These are phyloP conservation scores for Perkinsus chesapeaki DNA, from an alignment of 169 alveolate species.

Conservation along the genomic window DNA sequence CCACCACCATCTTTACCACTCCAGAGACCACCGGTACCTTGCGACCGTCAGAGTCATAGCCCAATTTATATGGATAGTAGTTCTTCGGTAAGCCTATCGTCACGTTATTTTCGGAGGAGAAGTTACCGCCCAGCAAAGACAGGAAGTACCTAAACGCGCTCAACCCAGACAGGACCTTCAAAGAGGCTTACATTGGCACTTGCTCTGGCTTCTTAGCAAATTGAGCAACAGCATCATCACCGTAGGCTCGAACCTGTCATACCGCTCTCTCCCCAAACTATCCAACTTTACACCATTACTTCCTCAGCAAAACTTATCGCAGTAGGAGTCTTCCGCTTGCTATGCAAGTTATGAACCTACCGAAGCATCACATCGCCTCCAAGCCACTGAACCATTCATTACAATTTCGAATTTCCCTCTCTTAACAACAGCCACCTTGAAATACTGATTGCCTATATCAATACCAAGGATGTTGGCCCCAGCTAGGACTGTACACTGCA, in stretches of 20 bases:
- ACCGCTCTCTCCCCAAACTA: not conserved
- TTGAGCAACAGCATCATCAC: slow-evolving; percentile 23
- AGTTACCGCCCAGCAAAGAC: not conserved
- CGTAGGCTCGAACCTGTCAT: slow-evolving; percentile 5
- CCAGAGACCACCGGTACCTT: not conserved
- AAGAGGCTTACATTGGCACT: not conserved
- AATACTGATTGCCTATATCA: slow-evolving; percentile 30
- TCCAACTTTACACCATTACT: not conserved
- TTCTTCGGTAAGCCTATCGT: not conserved
- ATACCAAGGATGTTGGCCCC: slow-evolving; percentile 31
- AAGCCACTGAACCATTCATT: not conserved
- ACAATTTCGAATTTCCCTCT: slow-evolving; percentile 32
- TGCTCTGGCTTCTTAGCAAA: slow-evolving; percentile 15
- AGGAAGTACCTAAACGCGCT: not conserved
- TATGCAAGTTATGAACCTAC: not conserved
- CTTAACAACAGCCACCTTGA: slow-evolving; percentile 29
- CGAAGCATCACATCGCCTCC: not conserved
- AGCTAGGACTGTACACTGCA: not conserved
- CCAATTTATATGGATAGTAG: not conserved
- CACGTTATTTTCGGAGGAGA: not conserved
- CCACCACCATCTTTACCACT: not conserved
- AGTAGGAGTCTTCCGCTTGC: slow-evolving; percentile 27
- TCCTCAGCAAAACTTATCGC: slow-evolving; percentile 23
- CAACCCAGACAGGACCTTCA: not conserved
- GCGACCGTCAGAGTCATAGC: not conserved